Percentiles rank a stretch among this genome's conserved stretches.
Conservation (phyloP, 306 rosid species). For the Gynostemma pentaphyllum region DNA sequence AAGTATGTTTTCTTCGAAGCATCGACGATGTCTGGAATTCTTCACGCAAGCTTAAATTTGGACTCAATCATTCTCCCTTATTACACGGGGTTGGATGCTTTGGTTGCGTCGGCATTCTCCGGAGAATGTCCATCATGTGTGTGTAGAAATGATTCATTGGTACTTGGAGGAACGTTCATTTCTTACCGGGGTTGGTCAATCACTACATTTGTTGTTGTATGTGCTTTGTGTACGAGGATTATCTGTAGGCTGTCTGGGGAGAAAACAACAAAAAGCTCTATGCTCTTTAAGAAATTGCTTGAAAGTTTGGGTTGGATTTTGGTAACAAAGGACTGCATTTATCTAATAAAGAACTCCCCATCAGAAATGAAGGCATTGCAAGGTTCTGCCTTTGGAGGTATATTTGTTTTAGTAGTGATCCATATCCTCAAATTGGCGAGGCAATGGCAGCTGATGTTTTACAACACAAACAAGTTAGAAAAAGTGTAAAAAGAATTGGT, state of each 20-base stretch:
- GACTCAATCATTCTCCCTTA: conserved; percentile 68
- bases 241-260: conserved; percentile 31
- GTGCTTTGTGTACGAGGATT: conserved; percentile 50
- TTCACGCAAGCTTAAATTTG: conserved; percentile 72
- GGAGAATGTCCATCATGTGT: conserved; percentile 78
- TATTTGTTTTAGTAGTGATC: conserved; percentile 26
- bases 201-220: conserved; percentile 61
- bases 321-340: conserved; percentile 41
- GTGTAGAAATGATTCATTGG: conserved; percentile 51
- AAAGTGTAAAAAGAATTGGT: conserved; percentile 9
- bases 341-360: conserved; percentile 35
- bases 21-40: conserved; percentile 69
- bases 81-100: conserved; percentile 74
- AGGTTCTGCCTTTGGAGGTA: conserved; percentile 49
- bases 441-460: conserved; percentile 6
- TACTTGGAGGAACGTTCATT: conserved; percentile 58
- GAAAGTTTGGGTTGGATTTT: conserved; percentile 48
- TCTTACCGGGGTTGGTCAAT: conserved; percentile 73
- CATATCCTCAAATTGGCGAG: conserved; percentile 11
- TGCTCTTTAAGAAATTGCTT: conserved; percentile 20
- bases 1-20: conserved; percentile 59
- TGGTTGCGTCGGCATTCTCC: conserved; percentile 41
- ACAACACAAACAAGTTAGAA: conserved; percentile 4
- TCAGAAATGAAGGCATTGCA: conserved; percentile 34
- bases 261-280: conserved; percentile 19